These are phyloP conservation scores for Plicaturopsis crispa DNA, from an alignment of 768 basidiomycete genomes.

Conservation along the genomic window DNA sequence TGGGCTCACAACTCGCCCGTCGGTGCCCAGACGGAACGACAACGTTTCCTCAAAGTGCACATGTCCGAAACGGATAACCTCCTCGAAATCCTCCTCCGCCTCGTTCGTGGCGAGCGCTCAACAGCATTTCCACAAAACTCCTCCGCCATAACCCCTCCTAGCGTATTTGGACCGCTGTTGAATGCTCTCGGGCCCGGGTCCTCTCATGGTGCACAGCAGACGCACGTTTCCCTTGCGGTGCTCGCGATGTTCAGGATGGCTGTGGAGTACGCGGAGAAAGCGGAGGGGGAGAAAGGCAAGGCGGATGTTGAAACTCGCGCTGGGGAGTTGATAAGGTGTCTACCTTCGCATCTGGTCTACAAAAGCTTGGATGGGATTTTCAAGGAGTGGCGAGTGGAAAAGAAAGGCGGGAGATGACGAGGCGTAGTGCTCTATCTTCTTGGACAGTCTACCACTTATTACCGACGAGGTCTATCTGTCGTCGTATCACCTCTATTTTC, in stretches of 20 bases:
- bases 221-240: conserved; percentile 89
- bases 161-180: conserved; percentile 61
- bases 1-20: conserved; percentile 86
- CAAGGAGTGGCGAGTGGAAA: conserved; percentile 84
- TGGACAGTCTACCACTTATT: no score
- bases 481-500: no score
- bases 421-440: background rate
- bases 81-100: conserved; percentile 85
- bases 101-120: conserved; percentile 85
- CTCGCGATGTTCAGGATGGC: conserved; percentile 85
- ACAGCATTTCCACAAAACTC: conserved; percentile 56
- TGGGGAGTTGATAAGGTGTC: conserved; percentile 82
- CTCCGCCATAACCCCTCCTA: conserved; percentile 28
- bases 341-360: conserved; percentile 84
- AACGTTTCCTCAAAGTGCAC: conserved; percentile 84
- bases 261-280: conserved; percentile 73
- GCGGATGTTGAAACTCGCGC: conserved; percentile 66
- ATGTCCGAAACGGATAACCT: conserved; percentile 83
- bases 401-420: conserved; percentile 54
- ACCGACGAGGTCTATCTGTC: no score
- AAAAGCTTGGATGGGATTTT: conserved; percentile 93
- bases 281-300: conserved; percentile 58
- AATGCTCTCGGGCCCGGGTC: conserved; percentile 63
- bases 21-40: conserved; percentile 68
- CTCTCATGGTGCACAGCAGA: conserved; percentile 83